These are phyloP conservation scores for Vigna radiata DNA, from an alignment of 306 rosid species.

Conservation along the genomic window DNA sequence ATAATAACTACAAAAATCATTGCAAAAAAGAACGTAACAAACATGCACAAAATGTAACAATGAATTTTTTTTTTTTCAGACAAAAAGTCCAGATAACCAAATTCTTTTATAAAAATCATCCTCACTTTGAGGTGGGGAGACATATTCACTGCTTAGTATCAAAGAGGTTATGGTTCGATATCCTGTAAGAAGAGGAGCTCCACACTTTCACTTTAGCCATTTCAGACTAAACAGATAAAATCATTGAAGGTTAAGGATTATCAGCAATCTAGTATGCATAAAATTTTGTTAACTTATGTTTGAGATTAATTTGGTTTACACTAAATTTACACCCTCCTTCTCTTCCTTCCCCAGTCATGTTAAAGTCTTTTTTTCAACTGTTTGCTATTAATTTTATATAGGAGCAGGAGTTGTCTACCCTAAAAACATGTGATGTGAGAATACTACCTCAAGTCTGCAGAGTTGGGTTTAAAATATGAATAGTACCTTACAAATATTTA, in stretches of 20 bases:
- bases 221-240: not conserved
- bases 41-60: slow-evolving; percentile 14
- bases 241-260: not conserved
- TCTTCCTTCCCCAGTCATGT: not conserved
- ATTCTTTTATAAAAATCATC: slow-evolving; percentile 27
- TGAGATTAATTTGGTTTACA: not conserved
- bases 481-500: slow-evolving; percentile 18
- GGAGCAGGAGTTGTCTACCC: not conserved
- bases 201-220: not conserved
- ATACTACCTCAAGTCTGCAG: not conserved
- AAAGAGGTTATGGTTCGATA: not conserved
- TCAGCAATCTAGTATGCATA: too few species aligned
- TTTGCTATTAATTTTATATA: not conserved
- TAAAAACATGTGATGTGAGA: slow-evolving; percentile 13
- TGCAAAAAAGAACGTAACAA: not conserved
- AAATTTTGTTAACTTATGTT: slow-evolving; percentile 10
- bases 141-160: not conserved
- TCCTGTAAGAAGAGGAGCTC: slow-evolving; percentile 15
- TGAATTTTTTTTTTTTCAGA: too few species aligned
- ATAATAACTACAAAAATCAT: not conserved
- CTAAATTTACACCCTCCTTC: not conserved
- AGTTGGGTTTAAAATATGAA: slow-evolving; percentile 21
- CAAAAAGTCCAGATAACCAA: not conserved
- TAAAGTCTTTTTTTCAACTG: not conserved
- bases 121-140: not conserved